Evolutionary conservation across 1,139 yeast genomes (phyloP).

Genomic region (Kodamaea derodonti): DNA sequence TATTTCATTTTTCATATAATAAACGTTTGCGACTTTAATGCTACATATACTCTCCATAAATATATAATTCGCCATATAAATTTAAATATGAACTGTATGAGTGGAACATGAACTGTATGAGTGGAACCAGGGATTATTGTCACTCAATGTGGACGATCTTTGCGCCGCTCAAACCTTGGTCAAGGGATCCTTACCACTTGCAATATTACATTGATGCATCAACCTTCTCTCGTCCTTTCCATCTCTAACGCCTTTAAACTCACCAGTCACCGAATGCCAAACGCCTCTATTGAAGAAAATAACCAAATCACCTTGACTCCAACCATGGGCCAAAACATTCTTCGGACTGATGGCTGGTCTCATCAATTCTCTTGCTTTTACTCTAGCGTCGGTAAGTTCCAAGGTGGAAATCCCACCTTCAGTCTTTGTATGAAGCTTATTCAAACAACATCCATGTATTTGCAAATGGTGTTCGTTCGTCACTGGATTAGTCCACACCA

Average conservation of each 20-base stretch:
- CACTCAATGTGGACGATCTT: too few species aligned
- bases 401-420: conserved; percentile 50
- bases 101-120: too few species aligned
- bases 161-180: too few species aligned
- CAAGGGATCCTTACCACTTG: conserved; percentile 69
- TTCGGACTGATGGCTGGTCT: conserved; percentile 80
- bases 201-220: conserved; percentile 92
- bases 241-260: conserved; percentile 50
- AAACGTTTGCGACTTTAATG: too few species aligned
- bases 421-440: conserved; percentile 53
- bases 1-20: too few species aligned
- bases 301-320: conserved; percentile 81
- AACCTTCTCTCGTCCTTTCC: conserved; percentile 71
- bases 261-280: conserved; percentile 89
- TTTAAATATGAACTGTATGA: too few species aligned
- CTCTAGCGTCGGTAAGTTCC: conserved; percentile 67
- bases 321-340: conserved; percentile 71
- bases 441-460: conserved; percentile 82
- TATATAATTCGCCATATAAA: too few species aligned
- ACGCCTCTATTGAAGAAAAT: conserved; percentile 85
- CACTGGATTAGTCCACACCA: conserved; percentile 92
- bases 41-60: too few species aligned
- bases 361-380: conserved; percentile 67
- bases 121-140: too few species aligned
- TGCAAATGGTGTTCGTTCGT: conserved; percentile 79